Evolutionary conservation across 2,329 filamentous ascomycete genomes (phyloP), one percentile per base, ranked within the genome.

Genomic region (Capronia epimyces): DNA sequence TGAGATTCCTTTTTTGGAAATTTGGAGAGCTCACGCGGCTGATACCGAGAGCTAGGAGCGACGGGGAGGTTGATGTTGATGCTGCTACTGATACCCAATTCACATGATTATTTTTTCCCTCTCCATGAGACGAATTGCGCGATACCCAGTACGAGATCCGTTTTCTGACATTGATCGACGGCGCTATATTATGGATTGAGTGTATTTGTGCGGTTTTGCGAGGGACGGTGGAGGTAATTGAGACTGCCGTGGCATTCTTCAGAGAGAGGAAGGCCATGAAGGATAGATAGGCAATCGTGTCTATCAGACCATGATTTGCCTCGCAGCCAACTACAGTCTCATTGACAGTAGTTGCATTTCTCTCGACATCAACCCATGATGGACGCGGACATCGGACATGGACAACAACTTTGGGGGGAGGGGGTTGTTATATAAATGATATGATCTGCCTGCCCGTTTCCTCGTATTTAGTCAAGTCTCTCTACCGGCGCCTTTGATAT

Each of bases 131-230:
- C 25, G 37, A 39, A 34, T n/a, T 8, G 20, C 4, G 32, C 29
- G 49, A 52, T 47, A 52, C 49, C 43, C 43, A 24, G 5, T 13
- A 36, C 15, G 24, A 42, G 31, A 13, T 39, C 27, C 13, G 3
- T 48, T 41, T 37, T 37, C 4, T 46, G 44, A 36, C n/a, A 8
- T 43, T 47, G 37, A 52, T 39, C 44, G 49, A 39, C n/a, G 49
- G 43, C 44, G 49, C 40, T 52, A 41, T 24, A 24, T 10, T 24
- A 41, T 41, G 39, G 12, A 37, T 18, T 37, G 34, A 37, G 36
- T 25, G 25, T 41, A 9, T n/a, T 41, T 25, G 10, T 41, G 24
- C 10, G 4, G 34, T 18, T 7, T 12, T 6, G 29, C 7, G 12
- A 10, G 7, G 7, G 13, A 32, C 12, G 29, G 29, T 32, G 5